Percentiles rank a stretch among this genome's conserved stretches.
Evolutionary conservation across 345 rosid genomes (phyloP).

Genomic region (Laguncularia racemosa): DNA sequence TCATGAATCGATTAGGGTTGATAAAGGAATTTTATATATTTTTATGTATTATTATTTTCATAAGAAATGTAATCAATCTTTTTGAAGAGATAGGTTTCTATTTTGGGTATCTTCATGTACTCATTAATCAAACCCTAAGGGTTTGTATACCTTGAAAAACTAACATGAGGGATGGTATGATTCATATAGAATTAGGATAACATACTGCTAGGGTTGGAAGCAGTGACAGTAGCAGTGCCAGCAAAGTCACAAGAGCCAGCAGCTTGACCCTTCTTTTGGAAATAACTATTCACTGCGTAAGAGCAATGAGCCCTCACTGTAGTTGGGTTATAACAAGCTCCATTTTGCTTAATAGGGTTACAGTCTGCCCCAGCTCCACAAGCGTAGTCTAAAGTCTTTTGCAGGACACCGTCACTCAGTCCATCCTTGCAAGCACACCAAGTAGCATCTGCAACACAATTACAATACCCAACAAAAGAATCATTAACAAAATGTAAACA

Average conservation of each 20-base stretch:
- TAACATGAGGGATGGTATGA: no score
- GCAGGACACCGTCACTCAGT: constrained; percentile 37
- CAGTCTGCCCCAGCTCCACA: constrained; percentile 90
- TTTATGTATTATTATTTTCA: no score
- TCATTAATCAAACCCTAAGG: no score
- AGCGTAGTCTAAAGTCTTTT: constrained; percentile 77
- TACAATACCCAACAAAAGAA: no score
- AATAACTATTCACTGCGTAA: constrained; percentile 84
- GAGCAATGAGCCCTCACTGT: constrained; percentile 78
- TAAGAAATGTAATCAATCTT: no score
- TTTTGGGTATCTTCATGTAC: no score
- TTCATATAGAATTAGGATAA: no score
- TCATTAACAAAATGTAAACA: no score
- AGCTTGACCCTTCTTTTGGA: constrained; percentile 53
- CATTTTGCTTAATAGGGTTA: constrained; percentile 44
- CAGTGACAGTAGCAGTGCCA: constrained; percentile 28
- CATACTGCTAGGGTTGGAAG: constrained; percentile 5
- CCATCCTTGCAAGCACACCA: constrained; percentile 79
- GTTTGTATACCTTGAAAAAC: no score
- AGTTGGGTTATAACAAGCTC: constrained; percentile 74
- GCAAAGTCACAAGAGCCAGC: constrained; percentile 67
- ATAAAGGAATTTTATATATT: no score
- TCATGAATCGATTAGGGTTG: no score
- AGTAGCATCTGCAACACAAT: constrained; percentile 32
- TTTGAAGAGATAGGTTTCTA: no score